These are phyloP conservation scores for Jacaranda mimosifolia DNA, from an alignment of 257 asterid genomes.

Conservation along the genomic window DNA sequence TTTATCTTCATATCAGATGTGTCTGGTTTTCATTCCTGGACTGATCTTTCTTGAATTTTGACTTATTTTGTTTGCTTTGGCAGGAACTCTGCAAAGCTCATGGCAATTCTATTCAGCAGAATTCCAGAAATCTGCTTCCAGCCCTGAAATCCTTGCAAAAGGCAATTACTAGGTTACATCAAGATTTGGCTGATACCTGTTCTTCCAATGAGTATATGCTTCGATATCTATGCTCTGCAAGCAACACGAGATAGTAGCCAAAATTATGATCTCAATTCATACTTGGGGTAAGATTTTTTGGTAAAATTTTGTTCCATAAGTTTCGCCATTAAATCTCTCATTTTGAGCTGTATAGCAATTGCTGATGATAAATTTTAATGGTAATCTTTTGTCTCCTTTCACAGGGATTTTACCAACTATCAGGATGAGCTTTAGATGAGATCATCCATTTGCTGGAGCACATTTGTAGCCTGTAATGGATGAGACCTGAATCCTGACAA, in stretches of 20 bases:
- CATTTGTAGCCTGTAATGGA: neutral
- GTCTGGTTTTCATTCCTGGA: neutral
- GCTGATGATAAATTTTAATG: too few species aligned
- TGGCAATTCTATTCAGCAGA: conserved; percentile 82
- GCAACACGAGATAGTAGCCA: conserved; percentile 48
- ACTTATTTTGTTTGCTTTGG: conserved; percentile 16
- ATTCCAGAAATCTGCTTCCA: conserved; percentile 80
- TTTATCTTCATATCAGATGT: neutral
- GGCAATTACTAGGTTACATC: conserved; percentile 79
- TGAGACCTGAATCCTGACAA: neutral
- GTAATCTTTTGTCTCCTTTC: neutral
- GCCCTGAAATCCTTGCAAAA: conserved; percentile 90
- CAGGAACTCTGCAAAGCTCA: conserved; percentile 88
- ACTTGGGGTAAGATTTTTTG: conserved; percentile 34
- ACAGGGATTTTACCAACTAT: neutral
- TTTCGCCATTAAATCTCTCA: neutral
- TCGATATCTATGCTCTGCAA: conserved; percentile 72
- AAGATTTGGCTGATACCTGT: conserved; percentile 92
- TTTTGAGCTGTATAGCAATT: neutral
- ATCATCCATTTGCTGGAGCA: neutral
- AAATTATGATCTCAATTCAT: conserved; percentile 16
- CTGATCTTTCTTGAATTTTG: neutral
- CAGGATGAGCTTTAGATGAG: neutral
- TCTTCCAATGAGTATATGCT: conserved; percentile 91
- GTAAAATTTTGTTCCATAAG: neutral